Conservation (phyloP, 768 basidiomycete genomes). For the Russula sp. region DNA sequence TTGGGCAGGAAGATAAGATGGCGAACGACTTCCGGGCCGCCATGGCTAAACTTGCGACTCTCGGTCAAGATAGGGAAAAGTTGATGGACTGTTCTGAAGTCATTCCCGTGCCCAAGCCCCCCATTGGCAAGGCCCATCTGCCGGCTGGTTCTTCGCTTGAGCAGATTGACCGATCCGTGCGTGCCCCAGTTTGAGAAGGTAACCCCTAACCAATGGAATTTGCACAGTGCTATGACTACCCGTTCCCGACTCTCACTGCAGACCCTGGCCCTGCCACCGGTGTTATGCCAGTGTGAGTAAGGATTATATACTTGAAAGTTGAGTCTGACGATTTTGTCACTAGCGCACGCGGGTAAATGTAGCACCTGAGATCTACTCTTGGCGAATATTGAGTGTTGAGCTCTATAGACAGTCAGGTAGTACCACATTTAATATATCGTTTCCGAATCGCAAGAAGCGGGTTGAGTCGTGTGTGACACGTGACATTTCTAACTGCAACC, state of each 20-base stretch:
- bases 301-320: not conserved
- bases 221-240: not conserved
- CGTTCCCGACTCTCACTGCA: slow-evolving; percentile 1
- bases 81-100: slow-evolving; percentile 23
- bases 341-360: not conserved
- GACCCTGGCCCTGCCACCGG: slow-evolving; percentile 4
- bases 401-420: not conserved
- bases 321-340: not conserved
- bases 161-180: slow-evolving; percentile 5
- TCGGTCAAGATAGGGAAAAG: slow-evolving; percentile 24
- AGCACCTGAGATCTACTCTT: not conserved
- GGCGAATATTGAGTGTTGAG: not conserved
- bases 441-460: no score
- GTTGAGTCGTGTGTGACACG: no score
- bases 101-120: slow-evolving; percentile 9
- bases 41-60: slow-evolving; percentile 28
- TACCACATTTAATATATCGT: not conserved
- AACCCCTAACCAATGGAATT: not conserved
- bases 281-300: slow-evolving; percentile 13
- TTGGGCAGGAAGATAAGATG: slow-evolving; percentile 27
- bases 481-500: not conserved
- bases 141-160: slow-evolving; percentile 3
- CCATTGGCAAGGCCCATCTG: not conserved
- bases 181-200: not conserved
- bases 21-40: slow-evolving; percentile 24